These are phyloP conservation scores for Chloromonas sp. DNA, from an alignment of 163 green algal species.

Conservation along the genomic window DNA sequence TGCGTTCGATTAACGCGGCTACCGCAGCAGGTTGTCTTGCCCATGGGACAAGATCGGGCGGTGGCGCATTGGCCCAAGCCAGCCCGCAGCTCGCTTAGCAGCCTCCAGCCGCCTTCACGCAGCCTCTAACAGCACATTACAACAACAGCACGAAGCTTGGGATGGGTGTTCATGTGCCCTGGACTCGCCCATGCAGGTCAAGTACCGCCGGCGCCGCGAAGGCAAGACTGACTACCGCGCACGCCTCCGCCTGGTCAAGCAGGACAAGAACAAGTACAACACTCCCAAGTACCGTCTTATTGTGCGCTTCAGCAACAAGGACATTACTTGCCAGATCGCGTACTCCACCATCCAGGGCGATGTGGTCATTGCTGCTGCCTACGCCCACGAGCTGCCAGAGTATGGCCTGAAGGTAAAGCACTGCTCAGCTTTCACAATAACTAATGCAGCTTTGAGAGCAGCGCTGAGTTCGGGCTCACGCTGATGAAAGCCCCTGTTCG, in stretches of 20 bases:
- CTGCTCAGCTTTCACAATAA: no score
- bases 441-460: no score
- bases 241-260: constrained; percentile 80
- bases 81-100: constrained; percentile 65
- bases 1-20: constrained; percentile 24
- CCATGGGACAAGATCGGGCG: not conserved
- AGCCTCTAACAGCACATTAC: no score
- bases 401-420: constrained; percentile 78
- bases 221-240: constrained; percentile 80
- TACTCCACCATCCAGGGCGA: constrained; percentile 94
- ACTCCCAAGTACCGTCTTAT: constrained; percentile 87
- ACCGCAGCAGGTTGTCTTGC: not conserved
- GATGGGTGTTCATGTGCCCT: no score
- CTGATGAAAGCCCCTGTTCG: no score
- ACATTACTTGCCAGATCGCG: constrained; percentile 85
- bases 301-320: constrained; percentile 93
- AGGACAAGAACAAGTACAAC: constrained; percentile 99
- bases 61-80: not conserved
- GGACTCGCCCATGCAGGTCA: constrained; percentile 60
- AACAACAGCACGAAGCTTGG: no score
- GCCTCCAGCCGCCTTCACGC: no score
- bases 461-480: no score
- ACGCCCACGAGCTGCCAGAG: constrained; percentile 87
- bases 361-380: constrained; percentile 80
- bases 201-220: constrained; percentile 82